Evolutionary conservation across 805 yeast genomes (phyloP), one percentile per base, ranked within the genome.

Genomic region (Myxozyma neglecta): DNA sequence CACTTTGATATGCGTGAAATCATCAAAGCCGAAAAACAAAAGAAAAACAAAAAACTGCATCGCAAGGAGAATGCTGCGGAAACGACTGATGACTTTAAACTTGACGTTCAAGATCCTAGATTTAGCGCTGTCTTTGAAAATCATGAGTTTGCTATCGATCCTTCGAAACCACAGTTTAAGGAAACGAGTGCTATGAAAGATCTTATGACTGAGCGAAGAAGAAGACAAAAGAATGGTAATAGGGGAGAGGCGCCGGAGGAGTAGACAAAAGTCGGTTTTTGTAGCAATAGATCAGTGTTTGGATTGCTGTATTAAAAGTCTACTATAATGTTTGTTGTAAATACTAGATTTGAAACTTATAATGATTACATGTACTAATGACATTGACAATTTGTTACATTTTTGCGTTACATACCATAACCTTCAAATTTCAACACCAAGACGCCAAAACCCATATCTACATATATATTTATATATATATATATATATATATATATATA

Each of bases 121-220:
- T 94, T 94, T 79, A 81, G 81, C 51, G 96, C 88, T 67, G 79
- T 91, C 66, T 90, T 87, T 71, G 90, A 90, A 70, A 86, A 85
- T 64, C 97, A 89, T 65, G 94, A 88, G 64, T 94, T 85, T 75
- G 97, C 97, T 11, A 91, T 96, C 72, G 99, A 96, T 75, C 96
- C 97, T 24, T 86, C 96, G 20, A 85, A 81, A 71, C 88, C 96
- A n/a, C 96, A 90, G 73, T 93, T 83, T 80, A 91, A 89, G 77
- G 85, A 87, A 75, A 92, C 98, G 0, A 78, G 84, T 16, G 90
- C 94, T 32, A 92, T 93, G 96, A 86, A 87, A 72, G 81, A 86
- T 73, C 83, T 94, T 59, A 75, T 94, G 77, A 80, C 83, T 49
- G 96, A 91, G 75, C 83, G 96, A 35, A 70, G 78, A 32, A 68